Base-by-base conservation (phyloP, 139 green algal species). In the Micractinium sp. region DNA sequence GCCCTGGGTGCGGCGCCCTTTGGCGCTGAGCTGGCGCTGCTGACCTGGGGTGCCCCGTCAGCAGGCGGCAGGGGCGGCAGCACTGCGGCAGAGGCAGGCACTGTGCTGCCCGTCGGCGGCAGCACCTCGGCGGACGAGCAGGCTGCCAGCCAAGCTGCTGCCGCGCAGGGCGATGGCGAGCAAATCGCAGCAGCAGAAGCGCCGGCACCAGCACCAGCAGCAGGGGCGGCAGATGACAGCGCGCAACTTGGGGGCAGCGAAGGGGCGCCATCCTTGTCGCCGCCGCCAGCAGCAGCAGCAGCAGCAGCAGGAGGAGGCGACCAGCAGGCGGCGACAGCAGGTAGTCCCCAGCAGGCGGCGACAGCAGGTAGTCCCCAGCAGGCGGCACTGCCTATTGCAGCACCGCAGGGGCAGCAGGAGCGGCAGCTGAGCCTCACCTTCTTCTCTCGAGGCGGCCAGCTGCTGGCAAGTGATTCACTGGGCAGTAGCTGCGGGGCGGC, bases 1-100 rank as follows among this genome's bases (percentile, higher is more conserved):
- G 29, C 67, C 60, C 91, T 94, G 91, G 96, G 95, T 22, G 91
- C 95, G 67, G 92, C 95, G n/a, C 93, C 96, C 18, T 97, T 97
- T 93, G 96, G 94, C 18, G 60, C 90, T 31, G 92, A 95, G 39
- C 86, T 97, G 35, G 93, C 96, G 2, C 86, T 97, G 73, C 88
- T 98, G 73, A 90, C 90, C 22, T 94, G 71, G 88, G 76, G 75
- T 2, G 27, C 38, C 0, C 35, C 3, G 25, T 19, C 69, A 53
- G 33, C 33, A 23, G 33, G 74, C 35, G 33, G 19, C 12, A 1
- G 74, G 16, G 19, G 33, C 33, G 36, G 33, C 33, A 16, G n/a
- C 25, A 18, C 33, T 80, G 35, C 15, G n/a, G 74, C 33, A 29
- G 74, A 80, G 74, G 74, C 33, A 1, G 31, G 71, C 20, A 38